Percentiles rank a stretch among this genome's conserved stretches.
Evolutionary conservation across 768 basidiomycete genomes (phyloP).

Genomic region (Mycena pura): DNA sequence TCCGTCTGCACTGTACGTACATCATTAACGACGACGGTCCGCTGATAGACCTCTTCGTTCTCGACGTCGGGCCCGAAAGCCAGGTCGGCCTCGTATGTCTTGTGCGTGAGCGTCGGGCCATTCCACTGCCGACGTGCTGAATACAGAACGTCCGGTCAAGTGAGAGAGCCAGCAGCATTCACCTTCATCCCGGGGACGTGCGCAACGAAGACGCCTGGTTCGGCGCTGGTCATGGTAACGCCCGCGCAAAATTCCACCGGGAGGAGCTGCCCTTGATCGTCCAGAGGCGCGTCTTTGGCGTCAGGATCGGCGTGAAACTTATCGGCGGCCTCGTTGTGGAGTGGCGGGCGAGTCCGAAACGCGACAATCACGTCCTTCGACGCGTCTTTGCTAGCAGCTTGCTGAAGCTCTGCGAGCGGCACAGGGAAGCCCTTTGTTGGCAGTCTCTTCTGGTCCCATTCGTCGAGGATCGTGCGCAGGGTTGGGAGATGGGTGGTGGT

Average conservation of each 20-base stretch:
- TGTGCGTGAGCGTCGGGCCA: conserved; percentile 43
- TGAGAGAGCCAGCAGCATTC: neutral
- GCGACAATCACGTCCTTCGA: conserved; percentile 43
- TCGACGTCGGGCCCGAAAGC: conserved; percentile 38
- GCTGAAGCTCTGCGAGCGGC: conserved; percentile 14
- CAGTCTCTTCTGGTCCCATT: conserved; percentile 34
- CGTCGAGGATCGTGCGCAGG: conserved; percentile 33
- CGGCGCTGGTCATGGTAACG: conserved; percentile 35
- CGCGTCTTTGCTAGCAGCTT: conserved; percentile 18
- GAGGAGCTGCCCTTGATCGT: neutral
- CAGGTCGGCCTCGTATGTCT: conserved; percentile 40
- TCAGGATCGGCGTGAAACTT: conserved; percentile 31
- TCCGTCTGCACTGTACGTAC: conserved; percentile 25
- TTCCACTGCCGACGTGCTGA: conserved; percentile 34
- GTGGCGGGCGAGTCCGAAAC: conserved; percentile 43
- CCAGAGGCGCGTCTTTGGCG: conserved; percentile 14
- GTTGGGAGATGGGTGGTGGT: conserved; percentile 38
- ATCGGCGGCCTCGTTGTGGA: conserved; percentile 36
- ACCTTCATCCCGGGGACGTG: conserved; percentile 45
- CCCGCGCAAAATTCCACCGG: conserved; percentile 37
- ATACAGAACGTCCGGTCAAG: neutral
- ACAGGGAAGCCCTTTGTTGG: conserved; percentile 26
- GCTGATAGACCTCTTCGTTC: conserved; percentile 44
- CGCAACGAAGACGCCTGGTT: conserved; percentile 40
- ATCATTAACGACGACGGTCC: conserved; percentile 38